These are phyloP conservation scores for Rhodotorula sp. DNA, from an alignment of 1,284 basidiomycete species.

Conservation along the genomic window DNA sequence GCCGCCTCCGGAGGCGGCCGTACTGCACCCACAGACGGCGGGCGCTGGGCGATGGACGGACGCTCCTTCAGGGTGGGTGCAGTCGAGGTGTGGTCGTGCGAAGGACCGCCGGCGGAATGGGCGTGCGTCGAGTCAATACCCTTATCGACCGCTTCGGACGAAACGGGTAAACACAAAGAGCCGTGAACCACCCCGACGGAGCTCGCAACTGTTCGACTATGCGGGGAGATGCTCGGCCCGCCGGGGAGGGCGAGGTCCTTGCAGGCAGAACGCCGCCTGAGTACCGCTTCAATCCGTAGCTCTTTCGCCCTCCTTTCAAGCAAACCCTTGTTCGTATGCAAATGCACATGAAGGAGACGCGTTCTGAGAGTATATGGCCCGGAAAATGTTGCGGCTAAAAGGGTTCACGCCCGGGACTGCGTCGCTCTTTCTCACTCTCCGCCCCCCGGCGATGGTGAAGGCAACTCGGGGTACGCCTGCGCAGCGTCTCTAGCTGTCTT, in stretches of 20 bases:
- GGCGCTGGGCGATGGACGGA: neutral
- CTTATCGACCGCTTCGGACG: neutral
- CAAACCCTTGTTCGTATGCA: no score
- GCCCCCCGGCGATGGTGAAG: slow-evolving; percentile 31
- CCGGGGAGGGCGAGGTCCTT: no score
- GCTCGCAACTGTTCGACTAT: neutral
- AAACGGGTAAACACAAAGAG: no score
- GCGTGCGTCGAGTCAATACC: slow-evolving; percentile 13
- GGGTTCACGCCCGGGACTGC: neutral
- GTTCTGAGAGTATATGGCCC: neutral
- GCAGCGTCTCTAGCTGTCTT: accelerated
- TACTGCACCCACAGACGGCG: neutral
- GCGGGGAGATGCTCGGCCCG: no score
- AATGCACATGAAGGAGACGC: no score
- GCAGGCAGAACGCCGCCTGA: no score
- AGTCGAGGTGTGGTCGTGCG: slow-evolving; percentile 21
- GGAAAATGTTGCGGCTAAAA: neutral
- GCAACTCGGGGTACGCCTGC: slow-evolving; percentile 30
- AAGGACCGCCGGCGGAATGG: slow-evolving; percentile 30
- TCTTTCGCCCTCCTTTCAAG: no score
- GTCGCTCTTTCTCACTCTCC: neutral
- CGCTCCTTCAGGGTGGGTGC: slow-evolving; percentile 8
- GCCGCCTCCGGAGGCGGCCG: neutral
- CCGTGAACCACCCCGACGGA: neutral
- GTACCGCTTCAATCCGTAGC: no score